Evolutionary conservation across 345 rosid genomes (phyloP).

Genomic region (Fremontodendron californicum): DNA sequence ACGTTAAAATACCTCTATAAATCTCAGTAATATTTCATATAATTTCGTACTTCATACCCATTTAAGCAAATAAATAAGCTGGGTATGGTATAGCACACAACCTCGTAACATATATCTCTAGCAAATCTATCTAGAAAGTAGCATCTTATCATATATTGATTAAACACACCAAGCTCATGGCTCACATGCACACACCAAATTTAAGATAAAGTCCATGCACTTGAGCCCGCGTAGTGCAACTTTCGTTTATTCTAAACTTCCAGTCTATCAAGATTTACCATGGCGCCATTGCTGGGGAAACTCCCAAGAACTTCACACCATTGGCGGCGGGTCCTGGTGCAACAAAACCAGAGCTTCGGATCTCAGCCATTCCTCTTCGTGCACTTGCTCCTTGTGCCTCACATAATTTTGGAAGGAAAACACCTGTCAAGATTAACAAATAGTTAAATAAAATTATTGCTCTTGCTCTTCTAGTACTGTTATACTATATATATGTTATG

Average conservation of each 20-base stretch:
- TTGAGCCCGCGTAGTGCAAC: neutral
- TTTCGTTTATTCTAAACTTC: neutral
- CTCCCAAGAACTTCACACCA: neutral
- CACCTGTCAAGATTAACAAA: constrained; percentile 37
- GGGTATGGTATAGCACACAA: neutral
- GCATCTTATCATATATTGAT: neutral
- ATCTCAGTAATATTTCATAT: neutral
- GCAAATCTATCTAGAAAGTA: neutral
- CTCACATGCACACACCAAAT: neutral
- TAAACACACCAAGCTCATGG: neutral
- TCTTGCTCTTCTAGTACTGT: neutral
- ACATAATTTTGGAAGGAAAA: constrained; percentile 69
- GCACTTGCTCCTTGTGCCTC: constrained; percentile 42
- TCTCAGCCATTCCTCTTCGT: constrained; percentile 59
- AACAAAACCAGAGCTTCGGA: constrained; percentile 53
- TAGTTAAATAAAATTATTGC: neutral
- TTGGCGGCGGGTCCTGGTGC: constrained; percentile 42
- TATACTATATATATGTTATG: neutral
- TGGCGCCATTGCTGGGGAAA: neutral
- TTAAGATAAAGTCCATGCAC: neutral
- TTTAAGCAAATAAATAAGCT: neutral
- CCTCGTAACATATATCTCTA: neutral
- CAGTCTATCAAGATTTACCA: neutral
- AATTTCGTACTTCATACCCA: neutral
- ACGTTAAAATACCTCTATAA: neutral